A percentile compares a stretch with the other conserved stretches of the same genome.
Evolutionary conservation across 768 basidiomycete genomes (phyloP).

Genomic region (Tylopilus balloui): DNA sequence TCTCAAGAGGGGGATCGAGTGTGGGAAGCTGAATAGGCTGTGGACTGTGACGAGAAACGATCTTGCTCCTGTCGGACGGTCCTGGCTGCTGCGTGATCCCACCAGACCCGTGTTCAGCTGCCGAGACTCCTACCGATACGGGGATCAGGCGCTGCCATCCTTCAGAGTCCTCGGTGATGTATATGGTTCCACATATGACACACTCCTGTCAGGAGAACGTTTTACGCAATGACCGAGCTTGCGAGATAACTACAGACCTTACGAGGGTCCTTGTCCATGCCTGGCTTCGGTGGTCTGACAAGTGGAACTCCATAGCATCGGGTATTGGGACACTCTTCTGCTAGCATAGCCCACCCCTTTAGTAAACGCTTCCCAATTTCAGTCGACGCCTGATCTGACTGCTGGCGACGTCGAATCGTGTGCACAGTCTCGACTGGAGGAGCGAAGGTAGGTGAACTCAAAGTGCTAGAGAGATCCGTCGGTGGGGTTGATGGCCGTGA

Average conservation of each 20-base stretch:
- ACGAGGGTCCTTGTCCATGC: slow-evolving; percentile 55
- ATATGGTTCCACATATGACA: slow-evolving; percentile 66
- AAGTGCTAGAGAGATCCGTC: slow-evolving; percentile 63
- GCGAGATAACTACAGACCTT: slow-evolving; percentile 45
- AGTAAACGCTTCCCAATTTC: slow-evolving; percentile 76
- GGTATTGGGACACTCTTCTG: slow-evolving; percentile 70
- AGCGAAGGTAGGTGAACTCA: slow-evolving; percentile 60
- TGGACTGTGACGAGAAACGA: slow-evolving; percentile 20
- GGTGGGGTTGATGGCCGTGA: slow-evolving; percentile 74
- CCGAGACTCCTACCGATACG: slow-evolving; percentile 10
- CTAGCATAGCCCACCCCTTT: slow-evolving; percentile 88
- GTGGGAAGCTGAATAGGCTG: slow-evolving; percentile 33
- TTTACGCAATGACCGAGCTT: not conserved
- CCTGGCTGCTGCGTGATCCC: slow-evolving; percentile 4
- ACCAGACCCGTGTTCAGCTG: slow-evolving; percentile 2
- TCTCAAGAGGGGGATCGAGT: slow-evolving; percentile 28
- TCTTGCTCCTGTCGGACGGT: slow-evolving; percentile 9
- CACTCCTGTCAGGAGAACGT: slow-evolving; percentile 54
- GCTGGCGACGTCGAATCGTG: slow-evolving; percentile 62
- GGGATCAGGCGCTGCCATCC: slow-evolving; percentile 46
- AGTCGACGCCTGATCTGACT: slow-evolving; percentile 75
- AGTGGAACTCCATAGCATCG: slow-evolving; percentile 80
- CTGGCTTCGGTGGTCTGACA: slow-evolving; percentile 66
- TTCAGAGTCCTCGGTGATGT: slow-evolving; percentile 51
- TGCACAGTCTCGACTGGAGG: slow-evolving; percentile 65